Base-by-base conservation (phyloP, 1,284 basidiomycete genomes). In the Tranzscheliella williamsii region DNA sequence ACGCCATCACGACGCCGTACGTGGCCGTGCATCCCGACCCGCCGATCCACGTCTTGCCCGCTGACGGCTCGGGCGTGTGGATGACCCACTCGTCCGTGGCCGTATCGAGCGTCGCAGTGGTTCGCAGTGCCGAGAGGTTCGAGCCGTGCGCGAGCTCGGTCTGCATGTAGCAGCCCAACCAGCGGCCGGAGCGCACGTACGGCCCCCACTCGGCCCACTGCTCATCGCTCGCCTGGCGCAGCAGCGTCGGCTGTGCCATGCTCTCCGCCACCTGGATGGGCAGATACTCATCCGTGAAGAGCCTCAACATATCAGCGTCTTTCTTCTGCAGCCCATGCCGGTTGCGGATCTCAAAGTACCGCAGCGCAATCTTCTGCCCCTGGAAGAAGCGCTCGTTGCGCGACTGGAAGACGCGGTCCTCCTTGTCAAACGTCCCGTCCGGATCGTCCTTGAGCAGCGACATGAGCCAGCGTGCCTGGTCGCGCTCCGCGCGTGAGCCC, bases 121-220 rank as follows among this genome's bases (percentile, higher is more conserved):
- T 70, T 11, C 58, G 34, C 5, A 70, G 53, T 9, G 51, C 66
- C n/a, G 52, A 64, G n/a, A 70, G 49, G 36, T 68, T 64, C 40
- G 55, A 61, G 7, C 68, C 68, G 24, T 70, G 68, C 2, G 68
- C 67, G 9, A 68, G 52, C 36, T 70, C 67, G 37, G 68, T 70
- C 38, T 70, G 68, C 50, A 64, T 64, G 50, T 70, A 70, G 50
- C 61, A 70, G 11, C 56, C 52, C 8, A 70, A 33, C 62, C 65
- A 70, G 20, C 55, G 39, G 18, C 68, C 68, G 7, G 46, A 51
- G 11, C 50, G 17, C 3, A 70, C 53, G 29, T 41, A 34, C 11
- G 61, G 55, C 4, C 67, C 67, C 67, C 67, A 70, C 17, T 56
- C 40, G 2, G 41, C 34, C 67, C 65, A 70, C 41, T 70, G 67